Evolutionary conservation across 1,139 yeast species (phyloP).

Genomic region (Dujonia santamariae): DNA sequence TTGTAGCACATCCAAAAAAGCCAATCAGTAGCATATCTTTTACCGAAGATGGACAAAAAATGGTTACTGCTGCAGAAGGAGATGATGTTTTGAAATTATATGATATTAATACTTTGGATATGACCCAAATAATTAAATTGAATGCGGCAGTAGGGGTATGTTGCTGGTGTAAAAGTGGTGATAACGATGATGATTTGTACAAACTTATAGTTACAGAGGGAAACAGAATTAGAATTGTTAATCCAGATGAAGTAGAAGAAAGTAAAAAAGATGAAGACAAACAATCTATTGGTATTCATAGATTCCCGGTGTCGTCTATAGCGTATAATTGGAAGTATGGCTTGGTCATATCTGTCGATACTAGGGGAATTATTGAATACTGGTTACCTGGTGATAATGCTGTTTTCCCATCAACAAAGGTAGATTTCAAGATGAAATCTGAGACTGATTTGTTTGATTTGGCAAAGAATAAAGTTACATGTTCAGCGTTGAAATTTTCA

Average conservation of each 20-base stretch:
- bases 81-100: constrained; percentile 31
- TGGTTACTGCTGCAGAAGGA: constrained; percentile 29
- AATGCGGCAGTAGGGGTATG: constrained; percentile 18
- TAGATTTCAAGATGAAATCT: constrained; percentile 35
- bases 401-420: constrained; percentile 14
- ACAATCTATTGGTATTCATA: constrained; percentile 22
- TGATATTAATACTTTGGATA: constrained; percentile 38
- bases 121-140: constrained; percentile 33
- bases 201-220: constrained; percentile 21
- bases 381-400: constrained; percentile 24
- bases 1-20: constrained; percentile 23
- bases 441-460: constrained; percentile 42
- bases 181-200: constrained; percentile 11
- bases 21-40: constrained; percentile 13
- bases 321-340: constrained; percentile 24
- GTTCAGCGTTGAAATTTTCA: background rate
- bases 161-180: constrained; percentile 19
- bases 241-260: constrained; percentile 17
- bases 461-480: constrained; percentile 14
- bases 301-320: constrained; percentile 22
- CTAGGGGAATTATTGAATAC: constrained; percentile 41
- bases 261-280: constrained; percentile 9
- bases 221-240: constrained; percentile 17
- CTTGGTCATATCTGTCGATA: constrained; percentile 38
- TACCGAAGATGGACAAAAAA: constrained; percentile 17